A percentile compares a stretch with the other conserved stretches of the same genome.
Evolutionary conservation across 2,329 filamentous ascomycete species (phyloP).

Genomic region (Fusarium sulawesiense): DNA sequence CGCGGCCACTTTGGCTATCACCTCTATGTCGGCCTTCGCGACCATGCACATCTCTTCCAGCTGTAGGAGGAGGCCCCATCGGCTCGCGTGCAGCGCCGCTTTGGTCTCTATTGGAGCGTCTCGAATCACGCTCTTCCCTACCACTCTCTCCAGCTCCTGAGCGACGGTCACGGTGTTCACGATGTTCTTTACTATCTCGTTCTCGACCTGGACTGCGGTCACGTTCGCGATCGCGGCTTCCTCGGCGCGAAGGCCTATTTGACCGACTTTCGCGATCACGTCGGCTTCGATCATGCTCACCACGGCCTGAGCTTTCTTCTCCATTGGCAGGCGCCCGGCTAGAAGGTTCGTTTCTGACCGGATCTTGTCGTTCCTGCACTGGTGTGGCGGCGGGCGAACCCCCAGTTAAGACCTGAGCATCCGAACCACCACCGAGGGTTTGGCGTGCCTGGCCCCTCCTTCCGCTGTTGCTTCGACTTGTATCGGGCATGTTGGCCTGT

Average conservation of each 20-base stretch:
- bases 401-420: conserved; percentile 67
- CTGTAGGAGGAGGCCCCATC: conserved; percentile 48
- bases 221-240: conserved; percentile 63
- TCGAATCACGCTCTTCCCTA: conserved; percentile 52
- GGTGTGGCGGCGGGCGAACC: conserved; percentile 64
- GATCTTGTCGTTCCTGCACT: conserved; percentile 61
- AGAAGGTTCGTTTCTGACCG: conserved; percentile 53
- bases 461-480: conserved; percentile 51
- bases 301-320: conserved; percentile 47
- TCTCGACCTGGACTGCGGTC: conserved; percentile 62
- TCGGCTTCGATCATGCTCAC: conserved; percentile 57
- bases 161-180: conserved; percentile 59
- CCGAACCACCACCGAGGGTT: conserved; percentile 64
- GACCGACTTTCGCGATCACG: conserved; percentile 57
- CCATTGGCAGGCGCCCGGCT: conserved; percentile 51
- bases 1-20: conserved; percentile 42
- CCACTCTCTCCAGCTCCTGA: conserved; percentile 49
- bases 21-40: conserved; percentile 50
- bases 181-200: conserved; percentile 58
- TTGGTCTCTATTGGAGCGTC: conserved; percentile 46
- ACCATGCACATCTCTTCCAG: conserved; percentile 49
- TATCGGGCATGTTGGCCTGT: conserved; percentile 56
- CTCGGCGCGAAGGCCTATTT: conserved; percentile 58
- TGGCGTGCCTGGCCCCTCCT: conserved; percentile 53
- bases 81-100: conserved; percentile 43